Base-by-base conservation (phyloP, 1,139 yeast genomes). In the Geotrichum reessii region DNA sequence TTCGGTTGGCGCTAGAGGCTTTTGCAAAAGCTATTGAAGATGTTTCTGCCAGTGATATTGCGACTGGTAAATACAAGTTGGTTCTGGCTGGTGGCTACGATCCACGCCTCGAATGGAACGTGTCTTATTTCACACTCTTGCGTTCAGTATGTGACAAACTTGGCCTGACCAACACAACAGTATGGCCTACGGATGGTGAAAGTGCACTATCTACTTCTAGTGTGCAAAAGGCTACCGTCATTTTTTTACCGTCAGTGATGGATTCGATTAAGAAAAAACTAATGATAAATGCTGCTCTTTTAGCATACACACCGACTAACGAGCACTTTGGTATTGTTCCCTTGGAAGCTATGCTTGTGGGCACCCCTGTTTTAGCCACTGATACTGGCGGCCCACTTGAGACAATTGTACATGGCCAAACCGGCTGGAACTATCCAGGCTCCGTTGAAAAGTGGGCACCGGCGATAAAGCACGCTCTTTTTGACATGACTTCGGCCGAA, bases 281-380 rank as follows among this genome's bases (percentile, higher is more conserved):
- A 48, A 75, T 93, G 52, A 72, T 78, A 50, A 72, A 76, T 11
- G 79, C 93, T 1, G 79, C 81, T 57, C 66, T 87, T 58, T 76
- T 95, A 46, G 74, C 91, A 51, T 93, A 93, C 70, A 95, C 99
- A 0, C 99, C 99, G 1, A 80, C 87, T 0, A 81, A 82, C 67
- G 99, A 95, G 71, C 99, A 93, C 73, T 93, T 93, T 70, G 99
- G 99, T 14, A 95, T 93, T 63, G 99, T 95, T 3, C 99, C 99
- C 0, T 79, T 93, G 14, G 99, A 93, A 69, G 91, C 97, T 21
- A 92, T 93, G 97, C 78, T 86, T 52, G 78, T 82, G 62, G 85
- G 87, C 31, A 86, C 87, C 0, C 92, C 96, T 0, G 97, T 91
- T 0, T 74, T 95, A 58, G 97, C 97, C 0, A 85, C 87, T 1